phyloP scores from a whole-genome alignment of 1,139 yeast species.

The Pichia sp. region DNA sequence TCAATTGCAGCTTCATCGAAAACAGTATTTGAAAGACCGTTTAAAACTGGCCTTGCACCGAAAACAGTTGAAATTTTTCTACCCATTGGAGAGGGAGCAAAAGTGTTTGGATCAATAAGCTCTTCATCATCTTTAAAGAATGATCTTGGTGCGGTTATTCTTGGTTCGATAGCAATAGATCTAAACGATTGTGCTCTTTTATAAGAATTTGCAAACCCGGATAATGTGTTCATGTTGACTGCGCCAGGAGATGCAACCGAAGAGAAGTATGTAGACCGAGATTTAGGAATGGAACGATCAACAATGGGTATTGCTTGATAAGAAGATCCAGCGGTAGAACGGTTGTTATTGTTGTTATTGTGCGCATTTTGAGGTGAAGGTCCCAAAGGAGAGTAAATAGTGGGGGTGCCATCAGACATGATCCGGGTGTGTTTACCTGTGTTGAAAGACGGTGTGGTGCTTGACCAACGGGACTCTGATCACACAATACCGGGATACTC shows the following conservation, averaged over 20 bases:
- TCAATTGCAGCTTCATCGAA: slow-evolving; percentile 35
- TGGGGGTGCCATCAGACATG: no score
- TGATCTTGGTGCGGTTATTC: slow-evolving; percentile 39
- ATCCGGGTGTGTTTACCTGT: no score
- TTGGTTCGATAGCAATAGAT: slow-evolving; percentile 48
- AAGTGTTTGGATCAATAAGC: slow-evolving; percentile 63
- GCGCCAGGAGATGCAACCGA: slow-evolving; percentile 41
- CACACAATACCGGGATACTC: no score
- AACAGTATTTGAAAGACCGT: slow-evolving; percentile 21
- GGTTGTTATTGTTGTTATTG: background rate
- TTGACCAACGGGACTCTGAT: no score
- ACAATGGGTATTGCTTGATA: slow-evolving; percentile 22
- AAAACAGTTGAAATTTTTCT: slow-evolving; percentile 55
- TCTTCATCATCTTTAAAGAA: slow-evolving; percentile 52
- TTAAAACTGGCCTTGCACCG: slow-evolving; percentile 25
- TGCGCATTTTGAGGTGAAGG: background rate
- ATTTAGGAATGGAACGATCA: slow-evolving; percentile 13
- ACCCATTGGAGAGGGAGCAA: slow-evolving; percentile 62
- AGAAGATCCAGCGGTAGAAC: background rate
- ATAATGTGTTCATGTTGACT: slow-evolving; percentile 46
- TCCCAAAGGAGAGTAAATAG: slow-evolving; percentile 10
- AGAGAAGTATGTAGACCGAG: slow-evolving; percentile 21
- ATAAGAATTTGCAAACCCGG: slow-evolving; percentile 73
- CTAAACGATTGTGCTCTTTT: slow-evolving; percentile 70
- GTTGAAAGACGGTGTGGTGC: no score